Evolutionary conservation across 2,329 filamentous ascomycete species (phyloP), one percentile per base, ranked within the genome.

Genomic region (Paecilomyces variotii): DNA sequence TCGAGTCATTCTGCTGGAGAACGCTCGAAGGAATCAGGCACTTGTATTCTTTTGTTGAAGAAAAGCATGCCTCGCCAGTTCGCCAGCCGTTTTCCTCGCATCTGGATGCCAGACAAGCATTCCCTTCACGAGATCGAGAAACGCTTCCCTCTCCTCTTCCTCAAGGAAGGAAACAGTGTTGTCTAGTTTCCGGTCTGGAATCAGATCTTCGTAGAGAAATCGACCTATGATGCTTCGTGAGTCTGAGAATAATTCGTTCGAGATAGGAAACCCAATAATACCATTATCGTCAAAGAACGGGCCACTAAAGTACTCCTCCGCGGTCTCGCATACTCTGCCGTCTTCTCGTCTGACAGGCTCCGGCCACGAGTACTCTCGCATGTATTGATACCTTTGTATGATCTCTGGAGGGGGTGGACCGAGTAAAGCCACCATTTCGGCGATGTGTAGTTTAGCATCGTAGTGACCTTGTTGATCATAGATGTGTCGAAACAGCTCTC

Each of bases 351-450:
- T 63, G 55, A 74, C 57, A 61, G 67, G 60, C 59, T 67, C 34
- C 3, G 67, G 67, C 67, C 67, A 76, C n/a, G 32, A 58, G 56
- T 68, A 68, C 35, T 65, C 64, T 63, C 60, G 63, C 65, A 70
- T 72, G 52, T 51, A 65, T 56, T 65, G 66, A 63, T 68, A 75
- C 66, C 70, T 68, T 61, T 68, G 59, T 57, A 77, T 57, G 7
- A 78, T 52, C 58, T 72, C 68, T 57, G 61, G 66, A 51, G 72
- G 74, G 4, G 75, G 75, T 35, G 67, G 69, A 12, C 75, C 76
- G 1, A 79, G 62, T 58, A 79, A 65, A 19, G 69, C 71, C 56
- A 77, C 75, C 68, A 79, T 79, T 61, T 78, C 68, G 4, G 76
- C 74, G 9, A 79, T 60, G 59, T 79, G 73, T 55, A 65, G 50